Percentiles rank a stretch among this genome's conserved stretches.
Conservation (phyloP, 2,329 filamentous ascomycete genomes). For the Pseudogymnoascus sp. region DNA sequence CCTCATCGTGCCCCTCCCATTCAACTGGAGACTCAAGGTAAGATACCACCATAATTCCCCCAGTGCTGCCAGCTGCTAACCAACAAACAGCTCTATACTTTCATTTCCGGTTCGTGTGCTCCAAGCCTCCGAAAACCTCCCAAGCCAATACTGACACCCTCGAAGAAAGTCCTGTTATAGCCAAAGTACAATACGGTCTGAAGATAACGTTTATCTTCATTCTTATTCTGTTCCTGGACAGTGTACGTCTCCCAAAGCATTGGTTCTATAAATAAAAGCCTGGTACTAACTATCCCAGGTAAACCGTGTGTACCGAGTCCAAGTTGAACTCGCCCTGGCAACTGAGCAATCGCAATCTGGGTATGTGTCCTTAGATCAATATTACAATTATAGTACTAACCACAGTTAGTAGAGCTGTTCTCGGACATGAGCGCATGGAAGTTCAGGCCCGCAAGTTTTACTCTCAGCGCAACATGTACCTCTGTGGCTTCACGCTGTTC, state of each 20-base stretch:
- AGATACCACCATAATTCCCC: conserved; percentile 24
- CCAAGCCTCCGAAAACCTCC: conserved; percentile 18
- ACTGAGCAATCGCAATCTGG: conserved; percentile 46
- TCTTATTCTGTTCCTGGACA: conserved; percentile 94
- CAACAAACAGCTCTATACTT: conserved; percentile 1
- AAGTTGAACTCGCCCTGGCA: conserved; percentile 73
- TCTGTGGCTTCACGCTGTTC: conserved; percentile 98
- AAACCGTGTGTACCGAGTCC: conserved; percentile 90
- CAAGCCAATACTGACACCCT: conserved; percentile 16
- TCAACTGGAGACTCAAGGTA: conserved; percentile 71
- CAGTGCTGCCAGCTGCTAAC: background rate
- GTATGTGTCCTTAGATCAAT: conserved; percentile 10
- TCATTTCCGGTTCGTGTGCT: conserved; percentile 11
- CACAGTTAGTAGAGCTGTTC: conserved; percentile 47
- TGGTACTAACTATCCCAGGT: conserved; percentile 13
- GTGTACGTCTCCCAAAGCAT: conserved; percentile 56
- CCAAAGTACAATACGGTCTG: conserved; percentile 93
- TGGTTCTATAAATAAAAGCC: background rate
- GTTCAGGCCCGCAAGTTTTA: conserved; percentile 99
- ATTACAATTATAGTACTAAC: conserved; percentile 20
- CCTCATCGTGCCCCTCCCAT: conserved; percentile 80
- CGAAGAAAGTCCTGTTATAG: conserved; percentile 48
- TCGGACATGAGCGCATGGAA: conserved; percentile 93
- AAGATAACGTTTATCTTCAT: conserved; percentile 99
- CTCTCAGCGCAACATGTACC: conserved; percentile 99